Base-by-base conservation (phyloP, 176 grass and related monocot genomes). In the Melocanna baccifera region DNA sequence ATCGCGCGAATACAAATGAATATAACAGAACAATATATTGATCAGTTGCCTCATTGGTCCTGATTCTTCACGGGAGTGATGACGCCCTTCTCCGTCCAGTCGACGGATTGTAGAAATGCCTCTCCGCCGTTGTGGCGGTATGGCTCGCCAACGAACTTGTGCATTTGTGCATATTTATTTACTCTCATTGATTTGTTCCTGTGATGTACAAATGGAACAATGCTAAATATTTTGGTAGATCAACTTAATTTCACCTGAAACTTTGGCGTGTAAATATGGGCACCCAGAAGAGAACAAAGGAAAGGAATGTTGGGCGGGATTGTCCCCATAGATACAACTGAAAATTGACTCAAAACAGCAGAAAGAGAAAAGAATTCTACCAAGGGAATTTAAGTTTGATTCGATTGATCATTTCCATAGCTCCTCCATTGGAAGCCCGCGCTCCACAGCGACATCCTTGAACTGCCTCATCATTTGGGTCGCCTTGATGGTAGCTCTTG, bases 401-500 rank as follows among this genome's bases (percentile, higher is more conserved):
- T 2, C 41, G 36, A 42, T 77, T 70, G 28, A 88, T 93, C 87
- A 98, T 87, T 95, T 95, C 92, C 92, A 98, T 71, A 98, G 58
- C 30, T 98, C 91, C 73, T 95, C 87, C 89, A 98, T 88, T 23
- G 91, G 91, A 36, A 98, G 71, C 29, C 96, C 96, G 4, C 96
- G 89, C 58, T 95, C 87, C 18, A 52, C 83, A 15, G 93, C 83
- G 3, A 95, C 91, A 10, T 95, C 92, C n/a, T 81, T 55, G 62
- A 91, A 89, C 56, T 86, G 85, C 73, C 78, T 93, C 93, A 95
- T 95, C 80, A 87, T 89, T 74, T 90, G 85, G 14, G 87, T 90
- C 12, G 96, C 93, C 65, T 88, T 90, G n/a, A 95, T 83, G 5
- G 92, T 93, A 23, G 93, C 96, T 79, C 92, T 92, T 26, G 91